Evolutionary conservation across 2,329 filamentous ascomycete species (phyloP), one percentile per base, ranked within the genome.

Genomic region (Parascedosporium putredinis): DNA sequence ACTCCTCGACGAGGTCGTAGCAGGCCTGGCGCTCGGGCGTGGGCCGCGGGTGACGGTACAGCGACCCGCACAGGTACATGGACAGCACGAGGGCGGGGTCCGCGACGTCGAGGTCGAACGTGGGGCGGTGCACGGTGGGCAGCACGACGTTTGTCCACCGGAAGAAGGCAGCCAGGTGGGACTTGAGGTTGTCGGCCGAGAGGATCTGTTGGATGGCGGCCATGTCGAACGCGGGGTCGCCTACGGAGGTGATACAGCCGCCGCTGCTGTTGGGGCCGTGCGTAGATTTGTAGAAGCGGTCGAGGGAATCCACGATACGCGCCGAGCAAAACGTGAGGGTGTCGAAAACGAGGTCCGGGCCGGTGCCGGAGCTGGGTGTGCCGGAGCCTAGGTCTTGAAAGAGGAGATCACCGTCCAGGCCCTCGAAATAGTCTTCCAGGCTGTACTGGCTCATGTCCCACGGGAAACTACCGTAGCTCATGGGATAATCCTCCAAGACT

Each of bases 1-100:
- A 50, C 29, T 50, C 47, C 27, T 50, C 47, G 2, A 27, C 38
- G 14, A 50, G 25, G 40, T 50, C 40, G 25, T 25, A 50, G 10
- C 31, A 23, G 8, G 25, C 24, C 10, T 29, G 18, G 25, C 36
- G 43, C 25, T 50, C 40, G 6, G n/a, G 6, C 2, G 18, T 22
- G 16, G 5, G 23, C 24, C 12, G 14, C 10, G 16, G 18, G 3
- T n/a, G 36, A 18, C 12, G 2, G 20, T 50, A 45, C 7, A 50
- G 9, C 10, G 38, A 23, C 3, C 47, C 47, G 47, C 47, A 50
- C 6, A 50, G 40, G 18, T 42, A 50, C 6, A 44, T 33, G 25
- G 47, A 20, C 1, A 50, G 3, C 7, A 50, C 7, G 6, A 50
- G 38, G 4, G 40, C 34, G 6, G 27, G 24, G 8, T 12, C 16